Evolutionary conservation across 352 stramenopile genomes (phyloP).

Genomic region (Globisporangium parvum): DNA sequence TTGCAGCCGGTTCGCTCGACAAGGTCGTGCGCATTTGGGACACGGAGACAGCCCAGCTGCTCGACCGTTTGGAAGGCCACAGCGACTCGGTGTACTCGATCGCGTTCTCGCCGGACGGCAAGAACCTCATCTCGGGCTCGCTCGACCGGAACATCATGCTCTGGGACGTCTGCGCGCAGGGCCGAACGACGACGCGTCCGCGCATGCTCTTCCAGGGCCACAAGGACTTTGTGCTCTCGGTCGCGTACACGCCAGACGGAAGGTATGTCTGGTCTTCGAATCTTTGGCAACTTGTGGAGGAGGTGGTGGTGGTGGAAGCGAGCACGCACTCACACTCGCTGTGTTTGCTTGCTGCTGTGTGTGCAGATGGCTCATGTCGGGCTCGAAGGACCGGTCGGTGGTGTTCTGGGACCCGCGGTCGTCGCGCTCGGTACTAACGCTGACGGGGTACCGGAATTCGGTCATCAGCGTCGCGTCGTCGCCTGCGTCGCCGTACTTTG

Average conservation of each 20-base stretch:
- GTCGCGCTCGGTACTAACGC: slow-evolving; percentile 72
- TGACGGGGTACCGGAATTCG: slow-evolving; percentile 83
- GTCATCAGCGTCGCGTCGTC: slow-evolving; percentile 85
- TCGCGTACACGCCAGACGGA: slow-evolving; percentile 85
- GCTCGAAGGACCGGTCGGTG: slow-evolving; percentile 81
- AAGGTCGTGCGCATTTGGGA: slow-evolving; percentile 87
- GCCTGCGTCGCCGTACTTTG: slow-evolving; percentile 80
- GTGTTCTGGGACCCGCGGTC: slow-evolving; percentile 85
- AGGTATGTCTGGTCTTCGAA: slow-evolving; percentile 27
- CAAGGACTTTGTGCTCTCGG: slow-evolving; percentile 84
- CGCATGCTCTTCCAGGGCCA: slow-evolving; percentile 87
- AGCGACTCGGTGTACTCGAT: slow-evolving; percentile 87
- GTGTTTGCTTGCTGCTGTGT: slow-evolving; percentile 15
- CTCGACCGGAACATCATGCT: slow-evolving; percentile 86
- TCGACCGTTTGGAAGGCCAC: slow-evolving; percentile 80
- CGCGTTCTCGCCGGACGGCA: slow-evolving; percentile 81
- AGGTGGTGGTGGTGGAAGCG: background rate
- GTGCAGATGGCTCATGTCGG: slow-evolving; percentile 78
- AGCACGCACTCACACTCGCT: background rate
- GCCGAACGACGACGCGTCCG: slow-evolving; percentile 68
- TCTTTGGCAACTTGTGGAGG: background rate
- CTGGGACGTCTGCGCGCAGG: slow-evolving; percentile 77
- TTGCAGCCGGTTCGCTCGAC: slow-evolving; percentile 76
- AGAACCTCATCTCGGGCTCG: slow-evolving; percentile 83
- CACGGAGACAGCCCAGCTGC: slow-evolving; percentile 69